These are phyloP conservation scores for Maudiozyma humilis DNA, from an alignment of 1,139 yeast species.

Conservation along the genomic window DNA sequence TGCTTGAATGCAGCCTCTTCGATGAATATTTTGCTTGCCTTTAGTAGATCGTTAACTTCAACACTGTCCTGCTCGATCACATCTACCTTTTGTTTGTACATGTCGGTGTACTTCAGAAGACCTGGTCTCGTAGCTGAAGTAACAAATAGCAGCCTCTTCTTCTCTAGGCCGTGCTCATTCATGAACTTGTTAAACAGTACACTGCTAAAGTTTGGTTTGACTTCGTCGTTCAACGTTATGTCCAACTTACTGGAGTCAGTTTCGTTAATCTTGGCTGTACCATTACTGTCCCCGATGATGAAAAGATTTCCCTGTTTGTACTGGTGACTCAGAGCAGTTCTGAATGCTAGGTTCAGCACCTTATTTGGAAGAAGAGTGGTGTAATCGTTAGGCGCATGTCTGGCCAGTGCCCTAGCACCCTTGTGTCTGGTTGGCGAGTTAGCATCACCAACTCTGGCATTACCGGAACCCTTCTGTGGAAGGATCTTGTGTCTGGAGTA, in stretches of 20 bases:
- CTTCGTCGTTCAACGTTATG: not conserved
- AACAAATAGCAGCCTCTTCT: constrained; percentile 59
- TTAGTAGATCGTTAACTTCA: constrained; percentile 75
- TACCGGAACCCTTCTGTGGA: constrained; percentile 91
- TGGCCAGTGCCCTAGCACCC: constrained; percentile 86
- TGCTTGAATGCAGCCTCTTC: constrained; percentile 68
- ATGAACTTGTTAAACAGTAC: constrained; percentile 50
- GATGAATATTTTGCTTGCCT: constrained; percentile 68
- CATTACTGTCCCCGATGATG: constrained; percentile 52
- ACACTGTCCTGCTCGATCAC: constrained; percentile 70
- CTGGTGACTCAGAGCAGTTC: constrained; percentile 72
- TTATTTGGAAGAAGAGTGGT: constrained; percentile 73
- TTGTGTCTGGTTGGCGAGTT: constrained; percentile 88
- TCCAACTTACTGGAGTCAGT: constrained; percentile 23
- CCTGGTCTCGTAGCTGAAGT: constrained; percentile 30
- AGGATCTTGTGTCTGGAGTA: constrained; percentile 75
- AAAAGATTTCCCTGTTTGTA: constrained; percentile 66
- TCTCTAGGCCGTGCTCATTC: constrained; percentile 44
- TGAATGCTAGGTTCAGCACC: constrained; percentile 65
- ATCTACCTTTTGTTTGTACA: constrained; percentile 46
- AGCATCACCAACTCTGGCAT: constrained; percentile 93
- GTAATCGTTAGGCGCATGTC: constrained; percentile 85
- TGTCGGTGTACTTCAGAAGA: constrained; percentile 33
- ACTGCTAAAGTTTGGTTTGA: not conserved
- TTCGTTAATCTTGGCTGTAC: constrained; percentile 24